phyloP scores from a whole-genome alignment of 2,329 filamentous ascomycete species.

The Penicillium sp. region DNA sequence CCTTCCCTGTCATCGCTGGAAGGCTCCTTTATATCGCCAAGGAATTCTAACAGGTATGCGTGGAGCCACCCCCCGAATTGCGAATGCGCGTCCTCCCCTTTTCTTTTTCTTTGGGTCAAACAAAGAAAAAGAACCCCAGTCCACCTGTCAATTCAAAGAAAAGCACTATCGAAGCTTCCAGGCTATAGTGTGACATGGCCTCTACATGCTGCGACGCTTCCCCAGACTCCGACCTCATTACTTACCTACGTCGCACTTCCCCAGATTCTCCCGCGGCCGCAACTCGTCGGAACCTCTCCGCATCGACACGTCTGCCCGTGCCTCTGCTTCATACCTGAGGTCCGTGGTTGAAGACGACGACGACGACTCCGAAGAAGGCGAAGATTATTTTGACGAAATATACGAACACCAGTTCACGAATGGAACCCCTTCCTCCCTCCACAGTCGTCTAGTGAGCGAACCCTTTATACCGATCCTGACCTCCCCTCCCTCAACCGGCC shows the following conservation, averaged over 20 bases:
- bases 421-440: conserved; percentile 37
- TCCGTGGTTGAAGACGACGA: conserved; percentile 28
- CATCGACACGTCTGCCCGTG: conserved; percentile 36
- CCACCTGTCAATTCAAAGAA: neutral
- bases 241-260: conserved; percentile 22
- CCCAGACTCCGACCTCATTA: conserved; percentile 23
- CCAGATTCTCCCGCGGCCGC: conserved; percentile 43
- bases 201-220: conserved; percentile 22
- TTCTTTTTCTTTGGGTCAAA: conserved; percentile 1
- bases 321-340: conserved; percentile 22
- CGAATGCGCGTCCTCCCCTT: conserved; percentile 1
- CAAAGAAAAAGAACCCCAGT: neutral
- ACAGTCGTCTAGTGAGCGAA: conserved; percentile 46
- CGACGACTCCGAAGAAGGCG: conserved; percentile 28
- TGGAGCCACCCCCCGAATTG: neutral
- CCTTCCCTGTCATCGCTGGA: conserved; percentile 28
- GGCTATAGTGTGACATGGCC: conserved; percentile 14
- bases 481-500: conserved; percentile 64
- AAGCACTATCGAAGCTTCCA: neutral
- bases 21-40: conserved; percentile 32
- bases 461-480: conserved; percentile 61
- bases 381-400: conserved; percentile 27
- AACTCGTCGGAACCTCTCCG: conserved; percentile 33
- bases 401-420: conserved; percentile 35
- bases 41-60: conserved; percentile 43